Evolutionary conservation across 176 grass and related monocot genomes (phyloP).

Genomic region (Lolium multiflorum): DNA sequence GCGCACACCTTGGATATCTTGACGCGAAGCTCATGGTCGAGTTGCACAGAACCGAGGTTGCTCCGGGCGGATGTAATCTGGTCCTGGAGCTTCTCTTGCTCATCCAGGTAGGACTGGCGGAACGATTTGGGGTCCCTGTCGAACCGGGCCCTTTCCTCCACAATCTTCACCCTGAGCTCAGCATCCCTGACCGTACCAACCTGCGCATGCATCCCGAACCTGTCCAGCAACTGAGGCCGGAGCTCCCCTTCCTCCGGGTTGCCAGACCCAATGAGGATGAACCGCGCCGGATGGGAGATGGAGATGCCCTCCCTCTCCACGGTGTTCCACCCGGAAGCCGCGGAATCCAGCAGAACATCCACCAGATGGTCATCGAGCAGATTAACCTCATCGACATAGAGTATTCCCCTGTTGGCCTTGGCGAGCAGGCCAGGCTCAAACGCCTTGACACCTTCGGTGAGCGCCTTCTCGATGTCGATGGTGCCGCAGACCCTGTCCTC

Average conservation of each 20-base stretch:
- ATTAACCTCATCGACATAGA: conserved; percentile 98
- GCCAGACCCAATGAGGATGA: conserved; percentile 96
- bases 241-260: conserved; percentile 98
- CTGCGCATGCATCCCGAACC: conserved; percentile 98
- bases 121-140: conserved; percentile 86
- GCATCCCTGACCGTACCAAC: conserved; percentile 89
- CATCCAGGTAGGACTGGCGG: conserved; percentile 68
- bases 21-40: conserved; percentile 88
- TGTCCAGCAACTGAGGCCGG: conserved; percentile 88
- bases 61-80: conserved; percentile 76
- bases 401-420: conserved; percentile 96
- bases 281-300: conserved; percentile 92
- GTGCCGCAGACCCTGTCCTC: conserved; percentile 98
- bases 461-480: conserved; percentile 99
- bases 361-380: conserved; percentile 93
- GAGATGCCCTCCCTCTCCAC: conserved; percentile 99
- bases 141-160: conserved; percentile 87
- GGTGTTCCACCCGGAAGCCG: conserved; percentile 94
- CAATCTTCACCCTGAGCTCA: conserved; percentile 94
- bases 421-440: conserved; percentile 94
- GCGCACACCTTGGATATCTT: conserved; percentile 97
- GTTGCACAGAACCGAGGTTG: conserved; percentile 68
- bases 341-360: conserved; percentile 87
- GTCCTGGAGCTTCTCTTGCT: conserved; percentile 87
- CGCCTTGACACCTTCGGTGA: conserved; percentile 96